These are phyloP conservation scores for Aspergillus luchuensis DNA, from an alignment of 2,329 filamentous ascomycete species.

Conservation along the genomic window DNA sequence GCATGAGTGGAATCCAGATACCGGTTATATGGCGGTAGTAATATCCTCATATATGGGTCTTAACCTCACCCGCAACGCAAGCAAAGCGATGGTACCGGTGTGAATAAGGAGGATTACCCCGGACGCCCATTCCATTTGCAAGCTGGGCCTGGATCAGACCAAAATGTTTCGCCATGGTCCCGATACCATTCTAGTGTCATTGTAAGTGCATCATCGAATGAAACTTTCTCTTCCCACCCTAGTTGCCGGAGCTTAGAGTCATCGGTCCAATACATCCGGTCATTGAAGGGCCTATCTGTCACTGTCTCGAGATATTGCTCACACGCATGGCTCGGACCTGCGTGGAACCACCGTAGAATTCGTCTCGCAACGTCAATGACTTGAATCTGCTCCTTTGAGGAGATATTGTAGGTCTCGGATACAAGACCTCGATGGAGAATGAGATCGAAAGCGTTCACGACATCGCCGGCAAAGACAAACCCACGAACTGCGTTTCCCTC, in stretches of 20 bases:
- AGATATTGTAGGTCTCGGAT: constrained; percentile 80
- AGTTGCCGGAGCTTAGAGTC: constrained; percentile 67
- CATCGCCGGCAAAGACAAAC: constrained; percentile 78
- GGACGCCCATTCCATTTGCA: neutral
- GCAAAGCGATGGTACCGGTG: neutral
- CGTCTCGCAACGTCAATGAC: constrained; percentile 70
- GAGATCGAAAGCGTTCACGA: constrained; percentile 79
- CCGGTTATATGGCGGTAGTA: no score
- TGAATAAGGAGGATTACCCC: neutral
- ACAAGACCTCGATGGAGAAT: constrained; percentile 75
- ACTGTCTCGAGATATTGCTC: constrained; percentile 72
- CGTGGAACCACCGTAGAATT: constrained; percentile 62
- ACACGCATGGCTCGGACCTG: constrained; percentile 56
- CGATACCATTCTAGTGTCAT: neutral
- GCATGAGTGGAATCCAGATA: no score
- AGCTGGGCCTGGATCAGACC: neutral
- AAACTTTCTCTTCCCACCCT: constrained; percentile 70
- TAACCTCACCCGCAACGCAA: neutral
- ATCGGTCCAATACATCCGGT: constrained; percentile 72
- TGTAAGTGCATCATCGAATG: constrained; percentile 73
- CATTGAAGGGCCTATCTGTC: constrained; percentile 76
- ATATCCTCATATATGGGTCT: no score
- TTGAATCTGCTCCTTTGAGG: constrained; percentile 74
- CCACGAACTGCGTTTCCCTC: constrained; percentile 73
- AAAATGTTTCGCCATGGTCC: neutral